Base-by-base conservation (phyloP, 805 yeast species). In the Saturnispora halmiae region DNA sequence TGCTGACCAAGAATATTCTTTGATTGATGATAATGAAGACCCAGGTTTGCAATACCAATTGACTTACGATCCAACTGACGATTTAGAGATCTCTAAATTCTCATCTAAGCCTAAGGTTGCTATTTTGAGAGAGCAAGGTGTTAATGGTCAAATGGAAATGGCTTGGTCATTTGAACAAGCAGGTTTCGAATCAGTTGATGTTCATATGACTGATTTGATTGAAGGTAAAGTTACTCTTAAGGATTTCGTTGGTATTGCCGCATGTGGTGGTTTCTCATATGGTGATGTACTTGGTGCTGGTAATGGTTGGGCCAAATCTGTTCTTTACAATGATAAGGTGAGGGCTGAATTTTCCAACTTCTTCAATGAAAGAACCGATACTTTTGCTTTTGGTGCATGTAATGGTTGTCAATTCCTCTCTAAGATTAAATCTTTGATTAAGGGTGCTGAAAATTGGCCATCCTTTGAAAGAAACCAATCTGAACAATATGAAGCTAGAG, bases 231-330 rank as follows among this genome's bases (percentile, higher is more conserved):
- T 82, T 27, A 60, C 77, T 15, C 70, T 92, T 49, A 79, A 77
- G 54, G 81, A 76, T 34, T 92, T 92, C 62, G 85, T 80, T 37
- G 98, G 98, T 47, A 53, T 92, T 36, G 97, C 96, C 32, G 97
- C 97, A 3, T 94, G 98, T 66, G 98, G 98, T 64, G 98, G 98
- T 13, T 92, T 92, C 70, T 86, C 96, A 2, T 92, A 88, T 57
- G 98, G 98, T 71, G 98, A 92, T 64, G 98, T 92, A 36, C 70
- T 92, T 45, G 98, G 98, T 51, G 98, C 98, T 27, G 98, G 96
- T 59, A 82, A 90, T 40, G 98, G 98, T 44, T 92, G 98, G 98
- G 98, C 98, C 44, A 87, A 86, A 57, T 85, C 96, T 14, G 95
- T 92, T 8, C 66, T 92, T 50, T 87, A 79, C 73, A 82, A 90